Evolutionary conservation across 2,329 filamentous ascomycete genomes (phyloP).

Genomic region (Paecilomyces fulvus): DNA sequence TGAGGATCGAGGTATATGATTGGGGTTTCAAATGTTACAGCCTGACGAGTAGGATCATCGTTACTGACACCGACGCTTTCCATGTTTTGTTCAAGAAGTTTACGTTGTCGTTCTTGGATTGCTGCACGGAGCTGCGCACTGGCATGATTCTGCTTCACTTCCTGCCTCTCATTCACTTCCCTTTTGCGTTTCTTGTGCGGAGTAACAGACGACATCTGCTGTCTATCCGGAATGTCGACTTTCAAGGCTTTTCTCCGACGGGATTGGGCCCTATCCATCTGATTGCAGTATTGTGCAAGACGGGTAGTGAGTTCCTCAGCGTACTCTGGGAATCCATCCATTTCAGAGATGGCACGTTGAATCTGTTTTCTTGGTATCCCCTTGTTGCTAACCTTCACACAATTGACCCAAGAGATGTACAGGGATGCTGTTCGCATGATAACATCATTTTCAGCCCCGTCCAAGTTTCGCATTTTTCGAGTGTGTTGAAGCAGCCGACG

Average conservation of each 20-base stretch:
- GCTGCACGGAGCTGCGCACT: conserved; percentile 46
- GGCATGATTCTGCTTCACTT: conserved; percentile 47
- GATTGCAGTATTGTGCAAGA: conserved; percentile 10
- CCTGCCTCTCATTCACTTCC: conserved; percentile 40
- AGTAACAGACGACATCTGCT: conserved; percentile 20
- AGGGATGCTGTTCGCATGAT: conserved; percentile 19
- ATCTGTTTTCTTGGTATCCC: conserved; percentile 15
- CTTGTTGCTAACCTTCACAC: conserved; percentile 10
- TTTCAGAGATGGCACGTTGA: conserved; percentile 14
- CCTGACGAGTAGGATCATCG: conserved; percentile 37
- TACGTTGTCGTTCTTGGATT: conserved; percentile 46
- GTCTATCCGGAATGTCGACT: conserved; percentile 7
- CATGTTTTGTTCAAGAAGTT: conserved; percentile 22
- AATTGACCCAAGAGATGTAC: conserved; percentile 25
- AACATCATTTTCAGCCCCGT: conserved; percentile 2
- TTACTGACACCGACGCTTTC: conserved; percentile 23
- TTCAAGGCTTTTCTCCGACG: neutral
- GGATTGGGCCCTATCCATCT: conserved; percentile 4
- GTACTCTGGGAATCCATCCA: conserved; percentile 20
- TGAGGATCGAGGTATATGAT: conserved; percentile 48
- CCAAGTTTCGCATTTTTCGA: conserved; percentile 4
- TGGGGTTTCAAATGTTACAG: conserved; percentile 38
- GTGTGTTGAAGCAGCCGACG: conserved; percentile 6
- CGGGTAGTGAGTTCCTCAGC: conserved; percentile 18
- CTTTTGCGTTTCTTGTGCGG: conserved; percentile 41